phyloP scores from a whole-genome alignment of 805 yeast species.

The Kregervanrija pseudodelftensis region DNA sequence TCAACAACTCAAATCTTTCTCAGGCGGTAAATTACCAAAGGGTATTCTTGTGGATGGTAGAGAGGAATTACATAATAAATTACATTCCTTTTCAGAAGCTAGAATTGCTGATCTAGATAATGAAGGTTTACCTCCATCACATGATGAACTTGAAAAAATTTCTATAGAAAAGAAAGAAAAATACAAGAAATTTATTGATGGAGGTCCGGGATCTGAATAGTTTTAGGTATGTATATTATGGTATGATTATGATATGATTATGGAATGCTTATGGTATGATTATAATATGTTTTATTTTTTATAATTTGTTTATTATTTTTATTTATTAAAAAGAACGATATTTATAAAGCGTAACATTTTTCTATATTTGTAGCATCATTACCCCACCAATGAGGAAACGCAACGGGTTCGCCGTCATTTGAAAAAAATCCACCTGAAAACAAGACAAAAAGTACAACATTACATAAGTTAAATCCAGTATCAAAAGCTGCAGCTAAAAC shows the following conservation, averaged over 20 bases:
- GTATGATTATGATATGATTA: not conserved
- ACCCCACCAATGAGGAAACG: conserved; percentile 43
- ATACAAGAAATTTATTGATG: not conserved
- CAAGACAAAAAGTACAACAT: conserved; percentile 32
- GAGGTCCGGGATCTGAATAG: not conserved
- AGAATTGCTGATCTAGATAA: conserved; percentile 69
- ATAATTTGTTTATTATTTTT: not conserved
- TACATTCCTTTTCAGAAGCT: conserved; percentile 77
- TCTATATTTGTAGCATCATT: conserved; percentile 37
- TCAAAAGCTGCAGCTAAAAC: conserved; percentile 46
- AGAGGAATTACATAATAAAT: conserved; percentile 65
- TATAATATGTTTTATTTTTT: not conserved
- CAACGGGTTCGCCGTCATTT: conserved; percentile 7
- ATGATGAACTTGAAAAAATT: conserved; percentile 35
- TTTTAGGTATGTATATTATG: not conserved
- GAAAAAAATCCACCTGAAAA: conserved; percentile 15
- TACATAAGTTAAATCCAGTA: conserved; percentile 40
- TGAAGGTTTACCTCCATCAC: conserved; percentile 83
- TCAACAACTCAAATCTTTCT: conserved; percentile 62
- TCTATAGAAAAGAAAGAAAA: too few species aligned
- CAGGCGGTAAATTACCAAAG: conserved; percentile 76
- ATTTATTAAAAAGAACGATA: not conserved
- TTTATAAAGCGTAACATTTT: conserved; percentile 35
- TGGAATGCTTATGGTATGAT: not conserved
- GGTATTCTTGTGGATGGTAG: conserved; percentile 81